A percentile compares a stretch with the other conserved stretches of the same genome.
Conservation (phyloP, 352 stramenopile genomes). For the Pseudoperonospora humuli region DNA sequence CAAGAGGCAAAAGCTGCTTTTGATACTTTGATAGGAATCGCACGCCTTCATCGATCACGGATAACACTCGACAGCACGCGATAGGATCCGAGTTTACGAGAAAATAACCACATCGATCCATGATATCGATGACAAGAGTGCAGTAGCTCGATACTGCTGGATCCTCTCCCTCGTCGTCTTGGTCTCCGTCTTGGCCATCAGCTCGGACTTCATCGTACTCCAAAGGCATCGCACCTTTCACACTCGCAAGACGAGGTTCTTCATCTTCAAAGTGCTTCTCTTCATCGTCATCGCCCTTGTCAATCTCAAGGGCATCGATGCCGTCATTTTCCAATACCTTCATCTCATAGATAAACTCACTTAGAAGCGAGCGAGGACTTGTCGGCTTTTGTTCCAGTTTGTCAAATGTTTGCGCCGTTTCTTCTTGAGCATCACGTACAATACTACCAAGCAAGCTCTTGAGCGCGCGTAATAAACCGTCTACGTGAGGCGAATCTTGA, state of each 20-base stretch:
- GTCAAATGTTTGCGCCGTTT: constrained; percentile 2
- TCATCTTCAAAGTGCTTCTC: constrained; percentile 4
- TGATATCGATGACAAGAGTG: constrained; percentile 55
- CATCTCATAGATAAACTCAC: constrained; percentile 60
- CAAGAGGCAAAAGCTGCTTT: constrained; percentile 61
- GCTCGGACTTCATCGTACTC: constrained; percentile 41
- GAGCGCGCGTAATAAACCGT: constrained; percentile 49
- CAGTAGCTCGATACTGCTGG: constrained; percentile 27
- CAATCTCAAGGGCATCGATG: constrained; percentile 20
- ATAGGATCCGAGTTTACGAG: constrained; percentile 57
- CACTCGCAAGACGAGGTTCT: constrained; percentile 10
- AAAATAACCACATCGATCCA: constrained; percentile 75
- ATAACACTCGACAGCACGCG: constrained; percentile 65
- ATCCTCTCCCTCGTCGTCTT: constrained; percentile 17
- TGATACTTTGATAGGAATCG: constrained; percentile 31
- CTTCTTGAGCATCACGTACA: constrained; percentile 12
- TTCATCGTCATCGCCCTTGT: constrained; percentile 11
- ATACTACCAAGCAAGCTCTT: constrained; percentile 51
- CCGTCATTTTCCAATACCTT: constrained; percentile 34
- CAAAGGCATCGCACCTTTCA: constrained; percentile 64
- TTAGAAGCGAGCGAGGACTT: constrained; percentile 22
- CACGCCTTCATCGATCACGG: constrained; percentile 58
- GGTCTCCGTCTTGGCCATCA: constrained; percentile 16
- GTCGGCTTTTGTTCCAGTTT: not conserved
- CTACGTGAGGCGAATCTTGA: constrained; percentile 46